A percentile compares a stretch with the other conserved stretches of the same genome.
These are phyloP conservation scores for Piloderma croceum DNA, from an alignment of 768 basidiomycete genomes.

Conservation along the genomic window DNA sequence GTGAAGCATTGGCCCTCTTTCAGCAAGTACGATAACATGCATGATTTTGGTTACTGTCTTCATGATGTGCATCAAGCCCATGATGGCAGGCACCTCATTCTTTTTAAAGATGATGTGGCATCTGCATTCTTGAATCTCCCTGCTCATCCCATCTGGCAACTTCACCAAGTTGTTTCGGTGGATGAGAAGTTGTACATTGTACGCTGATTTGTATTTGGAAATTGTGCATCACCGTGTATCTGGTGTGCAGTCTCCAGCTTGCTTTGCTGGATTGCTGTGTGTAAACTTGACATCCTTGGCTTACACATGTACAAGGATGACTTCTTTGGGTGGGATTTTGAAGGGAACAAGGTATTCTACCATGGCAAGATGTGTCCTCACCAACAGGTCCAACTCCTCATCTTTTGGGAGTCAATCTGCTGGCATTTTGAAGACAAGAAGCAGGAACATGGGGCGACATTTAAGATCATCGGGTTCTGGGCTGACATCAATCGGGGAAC, in stretches of 20 bases:
- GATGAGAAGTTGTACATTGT: background rate
- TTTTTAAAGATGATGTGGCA: background rate
- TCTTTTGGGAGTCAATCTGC: slow-evolving; percentile 21
- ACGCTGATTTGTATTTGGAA: background rate
- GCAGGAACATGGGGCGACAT: slow-evolving; percentile 17
- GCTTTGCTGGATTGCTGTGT: background rate
- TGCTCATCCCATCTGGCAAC: slow-evolving; percentile 1
- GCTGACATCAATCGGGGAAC: slow-evolving; percentile 24
- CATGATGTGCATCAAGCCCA: background rate
- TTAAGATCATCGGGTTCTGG: slow-evolving; percentile 34
- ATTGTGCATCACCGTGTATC: background rate
- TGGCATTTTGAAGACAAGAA: slow-evolving; percentile 25
- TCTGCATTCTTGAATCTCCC: background rate
- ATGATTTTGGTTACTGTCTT: background rate
- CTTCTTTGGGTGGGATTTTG: slow-evolving; percentile 23
- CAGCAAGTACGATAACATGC: background rate
- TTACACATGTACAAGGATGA: slow-evolving; percentile 27
- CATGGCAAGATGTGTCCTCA: slow-evolving; percentile 14
- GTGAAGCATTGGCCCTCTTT: too few species aligned
- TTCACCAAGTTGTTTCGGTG: background rate
- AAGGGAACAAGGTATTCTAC: slow-evolving; percentile 18
- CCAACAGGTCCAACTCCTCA: slow-evolving; percentile 21
- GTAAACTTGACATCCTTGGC: slow-evolving; percentile 13
- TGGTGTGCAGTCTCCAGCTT: background rate
- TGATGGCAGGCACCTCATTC: too few species aligned